Conservation (phyloP, 495 filamentous ascomycete species). For the Hyaloscypha variabilis region DNA sequence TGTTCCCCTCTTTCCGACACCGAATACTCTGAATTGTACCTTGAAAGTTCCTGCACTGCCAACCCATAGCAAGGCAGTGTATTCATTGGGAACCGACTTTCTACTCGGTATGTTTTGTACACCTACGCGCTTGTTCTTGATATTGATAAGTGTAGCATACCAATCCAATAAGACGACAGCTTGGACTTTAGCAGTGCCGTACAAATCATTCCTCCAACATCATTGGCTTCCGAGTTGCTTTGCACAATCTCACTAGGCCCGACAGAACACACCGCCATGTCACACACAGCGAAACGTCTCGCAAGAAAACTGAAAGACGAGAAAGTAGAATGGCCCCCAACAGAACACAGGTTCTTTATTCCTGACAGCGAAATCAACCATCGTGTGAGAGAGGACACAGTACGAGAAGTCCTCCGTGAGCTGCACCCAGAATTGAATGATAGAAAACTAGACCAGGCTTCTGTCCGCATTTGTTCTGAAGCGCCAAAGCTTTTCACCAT, state of each 20-base stretch:
- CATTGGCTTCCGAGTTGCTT: neutral
- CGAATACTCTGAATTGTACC: neutral
- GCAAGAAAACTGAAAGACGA: neutral
- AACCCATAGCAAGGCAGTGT: neutral
- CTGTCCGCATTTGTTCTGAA: neutral
- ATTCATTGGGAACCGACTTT: neutral
- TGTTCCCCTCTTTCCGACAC: too few species aligned
- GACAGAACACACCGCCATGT: neutral
- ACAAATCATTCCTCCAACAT: neutral
- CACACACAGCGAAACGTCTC: neutral
- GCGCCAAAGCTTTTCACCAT: neutral
- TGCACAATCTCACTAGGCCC: neutral
- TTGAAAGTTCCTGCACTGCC: neutral
- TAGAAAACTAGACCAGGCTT: neutral
- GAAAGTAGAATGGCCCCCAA: neutral
- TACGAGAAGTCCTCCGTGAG: neutral
- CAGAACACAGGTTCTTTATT: neutral
- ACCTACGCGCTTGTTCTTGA: neutral
- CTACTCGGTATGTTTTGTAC: neutral
- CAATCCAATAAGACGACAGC: neutral
- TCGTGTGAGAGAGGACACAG: neutral
- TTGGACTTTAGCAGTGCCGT: neutral
- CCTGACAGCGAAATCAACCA: neutral
- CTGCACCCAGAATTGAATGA: neutral
- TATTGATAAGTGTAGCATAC: neutral